phyloP scores from a whole-genome alignment of 768 basidiomycete species.

The Coprinopsis strossmayeri region DNA sequence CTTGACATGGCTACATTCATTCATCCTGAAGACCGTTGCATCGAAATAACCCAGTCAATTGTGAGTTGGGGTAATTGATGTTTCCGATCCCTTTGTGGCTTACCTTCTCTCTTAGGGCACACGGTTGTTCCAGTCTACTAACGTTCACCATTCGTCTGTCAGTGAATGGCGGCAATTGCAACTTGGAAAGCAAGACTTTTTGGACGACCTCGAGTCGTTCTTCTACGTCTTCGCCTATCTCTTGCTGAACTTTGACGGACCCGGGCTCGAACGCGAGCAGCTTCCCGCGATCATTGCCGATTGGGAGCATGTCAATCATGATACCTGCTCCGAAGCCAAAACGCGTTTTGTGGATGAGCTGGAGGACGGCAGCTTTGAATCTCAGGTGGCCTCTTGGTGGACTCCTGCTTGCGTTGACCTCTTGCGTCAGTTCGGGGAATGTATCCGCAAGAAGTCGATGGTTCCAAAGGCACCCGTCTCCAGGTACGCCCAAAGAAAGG shows the following conservation, averaged over 20 bases:
- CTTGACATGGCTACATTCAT: conserved; percentile 9
- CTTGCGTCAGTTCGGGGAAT: too few relatives aligned
- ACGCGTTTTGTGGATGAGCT: too few relatives aligned
- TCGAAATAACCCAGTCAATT: background rate
- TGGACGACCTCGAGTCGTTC: conserved; percentile 8
- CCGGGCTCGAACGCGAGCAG: background rate
- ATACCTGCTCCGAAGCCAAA: too few relatives aligned
- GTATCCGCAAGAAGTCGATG: too few relatives aligned
- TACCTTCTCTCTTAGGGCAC: background rate
- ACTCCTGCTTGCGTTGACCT: too few relatives aligned
- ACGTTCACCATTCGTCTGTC: background rate
- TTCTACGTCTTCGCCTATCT: conserved; percentile 1
- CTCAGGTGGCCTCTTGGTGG: too few relatives aligned
- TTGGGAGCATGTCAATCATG: too few relatives aligned
- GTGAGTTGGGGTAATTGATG: background rate
- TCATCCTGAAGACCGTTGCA: background rate
- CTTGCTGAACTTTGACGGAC: background rate
- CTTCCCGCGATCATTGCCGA: too few relatives aligned
- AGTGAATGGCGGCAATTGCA: background rate
- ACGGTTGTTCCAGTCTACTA: conserved; percentile 1
- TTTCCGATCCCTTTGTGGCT: background rate
- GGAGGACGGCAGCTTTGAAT: too few relatives aligned
- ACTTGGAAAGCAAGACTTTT: conserved; percentile 1
- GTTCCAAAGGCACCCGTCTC: too few relatives aligned
- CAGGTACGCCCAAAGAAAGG: too few relatives aligned